Evolutionary conservation across 805 yeast genomes (phyloP).

Genomic region (Naumovozyma dairenensis): DNA sequence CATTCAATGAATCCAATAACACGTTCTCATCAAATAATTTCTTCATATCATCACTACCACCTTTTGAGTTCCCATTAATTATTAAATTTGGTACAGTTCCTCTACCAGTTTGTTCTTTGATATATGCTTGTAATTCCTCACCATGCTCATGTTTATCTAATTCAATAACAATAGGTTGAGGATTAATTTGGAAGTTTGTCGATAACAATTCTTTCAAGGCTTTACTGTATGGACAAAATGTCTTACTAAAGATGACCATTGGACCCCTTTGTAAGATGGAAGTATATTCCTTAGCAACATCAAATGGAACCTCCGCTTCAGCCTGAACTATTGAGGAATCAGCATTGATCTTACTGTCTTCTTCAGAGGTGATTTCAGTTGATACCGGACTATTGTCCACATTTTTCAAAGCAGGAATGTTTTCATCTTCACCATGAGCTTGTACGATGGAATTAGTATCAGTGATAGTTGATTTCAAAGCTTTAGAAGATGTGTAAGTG

Average conservation of each 20-base stretch:
- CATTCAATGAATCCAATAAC: conserved; percentile 40
- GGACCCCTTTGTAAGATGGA: conserved; percentile 54
- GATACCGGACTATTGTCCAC: neutral
- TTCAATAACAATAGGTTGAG: conserved; percentile 67
- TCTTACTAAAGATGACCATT: conserved; percentile 46
- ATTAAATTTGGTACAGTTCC: conserved; percentile 85
- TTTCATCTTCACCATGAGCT: neutral
- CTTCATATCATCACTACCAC: conserved; percentile 80
- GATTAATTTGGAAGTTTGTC: conserved; percentile 55
- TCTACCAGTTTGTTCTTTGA: conserved; percentile 63
- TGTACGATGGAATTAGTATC: neutral
- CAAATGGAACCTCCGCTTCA: conserved; percentile 30
- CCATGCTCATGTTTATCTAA: conserved; percentile 77
- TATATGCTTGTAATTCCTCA: conserved; percentile 57
- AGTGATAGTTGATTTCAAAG: neutral
- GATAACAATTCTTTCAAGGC: conserved; percentile 55
- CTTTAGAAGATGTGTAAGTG: neutral
- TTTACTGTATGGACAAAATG: conserved; percentile 67
- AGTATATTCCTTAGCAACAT: conserved; percentile 44
- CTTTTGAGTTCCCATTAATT: conserved; percentile 64
- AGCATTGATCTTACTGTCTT: conserved; percentile 5
- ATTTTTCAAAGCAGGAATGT: neutral
- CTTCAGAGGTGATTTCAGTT: too few species aligned
- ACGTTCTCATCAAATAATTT: conserved; percentile 48
- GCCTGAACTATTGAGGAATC: conserved; percentile 7